A percentile compares a stretch with the other conserved stretches of the same genome.
Evolutionary conservation across 2,329 filamentous ascomycete genomes (phyloP).

Genomic region (Metarhizium humberi): DNA sequence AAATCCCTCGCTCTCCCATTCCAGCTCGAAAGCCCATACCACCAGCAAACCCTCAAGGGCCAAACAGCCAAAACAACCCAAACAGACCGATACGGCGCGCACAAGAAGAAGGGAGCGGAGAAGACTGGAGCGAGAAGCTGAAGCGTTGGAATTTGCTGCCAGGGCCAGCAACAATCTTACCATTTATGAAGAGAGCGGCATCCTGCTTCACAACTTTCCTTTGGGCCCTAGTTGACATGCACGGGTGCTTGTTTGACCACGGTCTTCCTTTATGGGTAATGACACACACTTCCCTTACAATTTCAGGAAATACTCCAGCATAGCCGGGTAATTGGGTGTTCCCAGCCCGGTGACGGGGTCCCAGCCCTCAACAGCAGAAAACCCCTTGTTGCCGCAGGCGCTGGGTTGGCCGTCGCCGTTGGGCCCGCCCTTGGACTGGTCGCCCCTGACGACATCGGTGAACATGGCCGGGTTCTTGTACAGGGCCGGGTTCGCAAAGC

Average conservation of each 20-base stretch:
- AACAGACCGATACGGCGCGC: not conserved
- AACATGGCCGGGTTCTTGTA: conserved; percentile 11
- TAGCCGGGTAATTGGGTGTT: conserved; percentile 3
- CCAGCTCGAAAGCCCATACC: not conserved
- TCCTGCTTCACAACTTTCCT: too few species aligned
- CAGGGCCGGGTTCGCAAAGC: conserved; percentile 21
- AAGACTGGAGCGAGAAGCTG: not conserved
- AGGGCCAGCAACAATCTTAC: not conserved
- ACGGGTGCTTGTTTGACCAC: not conserved
- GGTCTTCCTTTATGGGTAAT: not conserved
- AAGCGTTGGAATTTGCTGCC: not conserved
- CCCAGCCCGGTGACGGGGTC: conserved; percentile 12
- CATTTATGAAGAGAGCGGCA: too few species aligned
- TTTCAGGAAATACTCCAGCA: too few species aligned
- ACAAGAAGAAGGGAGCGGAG: not conserved
- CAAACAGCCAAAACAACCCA: not conserved
- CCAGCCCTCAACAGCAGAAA: conserved; percentile 10
- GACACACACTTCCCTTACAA: too few species aligned
- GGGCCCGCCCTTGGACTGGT: conserved; percentile 11
- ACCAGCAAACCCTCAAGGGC: not conserved
- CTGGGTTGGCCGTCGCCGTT: conserved; percentile 5
- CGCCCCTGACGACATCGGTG: conserved; percentile 9
- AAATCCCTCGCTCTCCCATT: not conserved
- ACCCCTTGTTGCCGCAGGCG: conserved; percentile 10
- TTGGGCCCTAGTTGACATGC: too few species aligned